Percentiles rank a stretch among this genome's conserved stretches.
These are phyloP conservation scores for Verticillium dahliae DNA, from an alignment of 2,329 filamentous ascomycete genomes.

Conservation along the genomic window DNA sequence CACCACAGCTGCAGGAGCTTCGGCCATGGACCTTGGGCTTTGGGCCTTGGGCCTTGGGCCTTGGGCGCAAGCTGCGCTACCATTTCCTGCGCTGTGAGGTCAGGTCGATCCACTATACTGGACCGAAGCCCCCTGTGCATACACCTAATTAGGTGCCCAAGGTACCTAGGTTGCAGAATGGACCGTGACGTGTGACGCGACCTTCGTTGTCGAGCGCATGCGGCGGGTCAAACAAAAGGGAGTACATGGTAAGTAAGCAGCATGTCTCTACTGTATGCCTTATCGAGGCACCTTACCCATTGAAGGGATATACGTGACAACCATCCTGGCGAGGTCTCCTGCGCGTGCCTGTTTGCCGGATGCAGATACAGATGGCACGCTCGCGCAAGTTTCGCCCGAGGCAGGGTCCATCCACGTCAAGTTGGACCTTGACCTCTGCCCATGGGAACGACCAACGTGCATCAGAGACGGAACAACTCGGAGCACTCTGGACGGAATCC, in stretches of 20 bases:
- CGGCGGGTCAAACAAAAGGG: too few relatives aligned
- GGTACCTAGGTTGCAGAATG: too few relatives aligned
- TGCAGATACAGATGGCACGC: neutral
- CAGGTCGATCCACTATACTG: too few relatives aligned
- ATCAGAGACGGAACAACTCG: neutral
- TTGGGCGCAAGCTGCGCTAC: neutral
- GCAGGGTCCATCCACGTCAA: neutral
- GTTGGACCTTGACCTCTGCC: neutral
- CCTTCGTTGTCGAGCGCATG: too few relatives aligned
- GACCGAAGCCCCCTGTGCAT: too few relatives aligned
- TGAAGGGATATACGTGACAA: too few relatives aligned
- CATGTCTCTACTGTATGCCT: too few relatives aligned
- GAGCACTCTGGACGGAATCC: neutral
- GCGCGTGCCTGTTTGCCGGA: constrained; percentile 1
- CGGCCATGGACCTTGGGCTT: neutral
- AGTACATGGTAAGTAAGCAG: too few relatives aligned
- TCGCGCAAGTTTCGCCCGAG: neutral
- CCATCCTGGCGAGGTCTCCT: neutral
- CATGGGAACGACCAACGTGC: neutral
- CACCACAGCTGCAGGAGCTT: neutral
- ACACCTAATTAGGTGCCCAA: too few relatives aligned
- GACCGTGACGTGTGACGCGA: too few relatives aligned
- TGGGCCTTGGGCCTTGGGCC: neutral
- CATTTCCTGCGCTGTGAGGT: neutral
- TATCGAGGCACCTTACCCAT: too few relatives aligned